A percentile compares a stretch with the other conserved stretches of the same genome.
phyloP scores from a whole-genome alignment of 306 rosid species.

The Trifolium fragiferum region DNA sequence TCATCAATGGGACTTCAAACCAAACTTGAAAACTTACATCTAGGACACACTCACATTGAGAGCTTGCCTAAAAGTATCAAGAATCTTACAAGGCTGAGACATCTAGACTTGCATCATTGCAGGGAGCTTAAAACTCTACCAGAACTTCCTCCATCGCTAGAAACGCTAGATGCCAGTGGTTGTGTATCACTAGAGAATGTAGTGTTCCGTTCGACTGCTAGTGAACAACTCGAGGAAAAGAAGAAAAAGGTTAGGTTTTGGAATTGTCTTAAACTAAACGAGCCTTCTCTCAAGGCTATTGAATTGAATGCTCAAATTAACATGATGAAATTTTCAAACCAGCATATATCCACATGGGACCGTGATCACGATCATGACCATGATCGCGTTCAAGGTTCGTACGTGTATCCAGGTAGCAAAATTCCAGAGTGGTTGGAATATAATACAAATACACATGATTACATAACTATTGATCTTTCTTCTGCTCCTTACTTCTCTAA shows the following conservation, averaged over 20 bases:
- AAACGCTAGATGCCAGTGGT: neutral
- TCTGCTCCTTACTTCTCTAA: neutral
- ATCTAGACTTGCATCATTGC: slow-evolving; percentile 2
- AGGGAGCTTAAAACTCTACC: slow-evolving; percentile 10
- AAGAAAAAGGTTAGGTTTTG: neutral
- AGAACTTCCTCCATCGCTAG: slow-evolving; percentile 23
- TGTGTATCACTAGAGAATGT: neutral
- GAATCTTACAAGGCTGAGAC: slow-evolving; percentile 7
- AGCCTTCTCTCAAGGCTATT: slow-evolving; percentile 5
- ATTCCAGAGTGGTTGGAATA: slow-evolving; percentile 41
- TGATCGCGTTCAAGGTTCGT: neutral
- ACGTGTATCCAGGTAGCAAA: slow-evolving; percentile 37
- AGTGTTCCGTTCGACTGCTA: neutral
- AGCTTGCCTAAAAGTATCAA: neutral
- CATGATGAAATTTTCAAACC: neutral
- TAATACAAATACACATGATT: slow-evolving; percentile 10
- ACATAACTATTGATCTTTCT: slow-evolving; percentile 29
- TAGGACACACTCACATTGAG: neutral
- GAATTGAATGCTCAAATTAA: slow-evolving; percentile 26
- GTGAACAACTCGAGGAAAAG: slow-evolving; percentile 2
- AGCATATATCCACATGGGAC: neutral
- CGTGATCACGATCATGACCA: neutral
- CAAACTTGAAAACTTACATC: slow-evolving; percentile 20
- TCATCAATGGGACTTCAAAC: slow-evolving; percentile 9
- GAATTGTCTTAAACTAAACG: slow-evolving; percentile 22